Base-by-base conservation (phyloP, 345 rosid species). In the Ceriops tagal region DNA sequence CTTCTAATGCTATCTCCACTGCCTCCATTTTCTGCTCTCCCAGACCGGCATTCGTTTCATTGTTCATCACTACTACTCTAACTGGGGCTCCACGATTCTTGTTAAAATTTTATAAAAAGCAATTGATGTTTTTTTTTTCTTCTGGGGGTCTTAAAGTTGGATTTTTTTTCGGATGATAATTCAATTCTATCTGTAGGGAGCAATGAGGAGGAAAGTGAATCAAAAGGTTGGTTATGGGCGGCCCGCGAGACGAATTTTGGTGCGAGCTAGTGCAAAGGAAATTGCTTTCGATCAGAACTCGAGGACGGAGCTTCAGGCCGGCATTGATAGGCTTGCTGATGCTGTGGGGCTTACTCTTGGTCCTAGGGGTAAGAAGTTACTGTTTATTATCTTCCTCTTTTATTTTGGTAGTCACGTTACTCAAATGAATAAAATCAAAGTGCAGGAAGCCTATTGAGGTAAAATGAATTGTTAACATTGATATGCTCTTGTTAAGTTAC, bases 311-410 rank as follows among this genome's bases (percentile, higher is more conserved):
- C 88, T 96, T 74, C 99, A 96, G 81, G 64, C 86, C 27, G 98
- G 99, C 61, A 90, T 92, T 53, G 99, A 96, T 71, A 96, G 89
- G 85, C 98, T 96, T 72, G 88, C 97, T 46, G 99, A 96, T 73
- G 86, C 83, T 46, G 99, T 96, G 35, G 98, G 82, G 47, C 92
- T 96, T 60, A 96, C 98, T 61, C 98, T 96, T 43, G 99, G 99
- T 24, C 99, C 99, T 8, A 85, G 98, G 83, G 99, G 98, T 96
- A 85, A 58, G 16, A 13, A n/a, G 49, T 60, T 32, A 53, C 47
- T 47, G n/a, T 32, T 11, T 18, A 30, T 19, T 19, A 27, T 27
- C 24, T 8, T 47, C 51, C 53, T 58, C n/a, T 53, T 18, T 18
- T 6, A n/a, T 1, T 20, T 5, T 26, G 18, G 49, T 15, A 18